Evolutionary conservation across 768 basidiomycete genomes (phyloP), one percentile per base, ranked within the genome.

Genomic region (Auricularia auricula-judae): DNA sequence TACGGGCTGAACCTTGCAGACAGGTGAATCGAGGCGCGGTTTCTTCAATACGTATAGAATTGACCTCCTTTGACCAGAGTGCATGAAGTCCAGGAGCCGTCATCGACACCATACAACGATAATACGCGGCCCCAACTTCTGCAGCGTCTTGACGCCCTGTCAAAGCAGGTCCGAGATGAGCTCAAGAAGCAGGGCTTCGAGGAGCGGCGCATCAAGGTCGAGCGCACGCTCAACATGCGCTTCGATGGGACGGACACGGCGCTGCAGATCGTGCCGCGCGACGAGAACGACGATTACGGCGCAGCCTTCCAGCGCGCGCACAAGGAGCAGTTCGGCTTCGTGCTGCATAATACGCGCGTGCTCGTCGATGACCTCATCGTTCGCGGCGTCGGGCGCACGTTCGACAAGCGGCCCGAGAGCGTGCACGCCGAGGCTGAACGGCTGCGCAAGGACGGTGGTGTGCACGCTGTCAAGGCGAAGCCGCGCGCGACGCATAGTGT

Each of bases 291-390:
- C 23, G 88, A 93, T 73, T 94, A 89, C 71, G 86, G 86, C 68
- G 80, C 79, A 2, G 90, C 87, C 10, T 98, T 97, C 79, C 85
- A 83, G 72, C 77, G 84, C 62, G 81, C 83, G 53, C 94, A 97
- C 77, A 91, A 85, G 76, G 74, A 85, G 29, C 91, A 94, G 74
- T 96, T 97, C 71, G 95, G 95, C 10, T 97, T 98, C 78, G 76
- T 95, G 67, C 78, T 98, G 35, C 90, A 94, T 67, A 86, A 83
- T 47, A 93, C 92, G 78, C 77, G 79, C 36, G 80, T 97, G 69
- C 85, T 92, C 64, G 90, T 97, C 10, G 95, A 97, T 72, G 95
- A 96, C 75, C 78, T 97, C 77, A 93, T 94, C 81, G 90, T 93
- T 5, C 89, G 91, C 59, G 93, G 92, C 3, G 88, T 92, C 47